Conservation (phyloP, 2,329 filamentous ascomycete species). For the Ascochyta koolunga region DNA sequence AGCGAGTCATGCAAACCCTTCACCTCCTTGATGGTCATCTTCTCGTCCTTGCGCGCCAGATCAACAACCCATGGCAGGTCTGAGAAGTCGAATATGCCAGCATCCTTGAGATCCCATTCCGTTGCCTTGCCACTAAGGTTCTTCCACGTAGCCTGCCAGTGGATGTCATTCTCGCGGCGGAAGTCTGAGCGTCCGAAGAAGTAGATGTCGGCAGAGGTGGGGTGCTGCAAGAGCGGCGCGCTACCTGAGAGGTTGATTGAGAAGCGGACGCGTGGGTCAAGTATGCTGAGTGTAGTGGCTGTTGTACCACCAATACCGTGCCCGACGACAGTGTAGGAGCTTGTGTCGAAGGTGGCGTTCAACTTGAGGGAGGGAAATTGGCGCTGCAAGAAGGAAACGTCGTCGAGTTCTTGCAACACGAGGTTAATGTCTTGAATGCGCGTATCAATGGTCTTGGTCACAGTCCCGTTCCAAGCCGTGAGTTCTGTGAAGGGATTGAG, state of each 20-base stretch:
- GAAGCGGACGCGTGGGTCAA: conserved; percentile 18
- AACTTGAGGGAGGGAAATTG: conserved; percentile 25
- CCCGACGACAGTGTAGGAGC: conserved; percentile 24
- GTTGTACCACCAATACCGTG: conserved; percentile 40
- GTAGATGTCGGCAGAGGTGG: conserved; percentile 19
- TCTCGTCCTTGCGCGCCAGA: conserved; percentile 15
- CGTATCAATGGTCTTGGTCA: conserved; percentile 17
- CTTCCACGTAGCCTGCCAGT: conserved; percentile 70
- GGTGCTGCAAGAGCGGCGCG: conserved; percentile 15
- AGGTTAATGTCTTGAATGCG: conserved; percentile 29
- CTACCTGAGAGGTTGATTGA: conserved; percentile 36
- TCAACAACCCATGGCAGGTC: conserved; percentile 31
- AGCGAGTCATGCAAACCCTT: conserved; percentile 9
- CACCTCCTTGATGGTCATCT: background rate
- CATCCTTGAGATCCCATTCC: conserved; percentile 31
- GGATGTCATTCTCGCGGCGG: conserved; percentile 93
- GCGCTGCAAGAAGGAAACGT: background rate
- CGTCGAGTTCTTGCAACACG: conserved; percentile 21
- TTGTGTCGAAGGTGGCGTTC: conserved; percentile 9
- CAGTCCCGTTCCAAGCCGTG: conserved; percentile 23
- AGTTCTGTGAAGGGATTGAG: conserved; percentile 24
- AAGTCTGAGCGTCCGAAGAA: conserved; percentile 69
- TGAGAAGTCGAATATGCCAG: conserved; percentile 29
- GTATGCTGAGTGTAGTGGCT: conserved; percentile 23
- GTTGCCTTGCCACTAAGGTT: conserved; percentile 23